Evolutionary conservation across 768 basidiomycete species (phyloP), one percentile per base, ranked within the genome.

Genomic region (Polyporus arcularius): DNA sequence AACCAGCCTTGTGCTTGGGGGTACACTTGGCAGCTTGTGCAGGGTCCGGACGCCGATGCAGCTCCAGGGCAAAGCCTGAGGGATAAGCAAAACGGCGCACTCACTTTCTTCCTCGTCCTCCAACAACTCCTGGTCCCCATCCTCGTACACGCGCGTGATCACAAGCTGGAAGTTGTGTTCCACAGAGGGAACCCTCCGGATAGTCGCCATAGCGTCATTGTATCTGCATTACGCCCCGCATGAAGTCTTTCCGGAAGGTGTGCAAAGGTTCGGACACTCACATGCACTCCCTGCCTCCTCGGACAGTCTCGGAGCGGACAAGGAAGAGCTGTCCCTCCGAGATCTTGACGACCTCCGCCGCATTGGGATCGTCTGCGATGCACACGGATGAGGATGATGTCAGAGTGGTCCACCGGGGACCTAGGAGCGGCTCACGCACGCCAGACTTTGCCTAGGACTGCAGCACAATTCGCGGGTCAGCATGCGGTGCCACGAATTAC

Each of bases 241-340:
- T 43, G 39, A 48, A 45, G 35, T 6, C 46, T 18, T 26, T 39
- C 35, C 9, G 40, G 18, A 41, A 21, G 2, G 30, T 28, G 14
- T 21, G n/a, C 14, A 38, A 35, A 16, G 1, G 11, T 49, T 9
- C 16, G 28, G 14, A 49, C 31, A 78, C 93, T 64, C 70, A 97
- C 95, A 98, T 97, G 93, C 96, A 98, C 81, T 98, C 96, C 67
- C 96, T 80, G 21, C 91, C 91, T 21, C 92, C 89, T 61, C 95
- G 90, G 68, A 97, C 88, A 68, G 90, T 92, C 55, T 92, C 94
- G 42, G 94, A 92, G 41, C 96, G 85, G 55, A 96, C 88, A 57
- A 98, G 87, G 76, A 88, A 95, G 28, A 99, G 84, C 73, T 94
- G 90, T 2, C 96, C 96, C 38, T 88, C 86, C 21, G 92, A 89